Base-by-base conservation (phyloP, 1,139 yeast genomes). In the Suhomyces chickasaworum region DNA sequence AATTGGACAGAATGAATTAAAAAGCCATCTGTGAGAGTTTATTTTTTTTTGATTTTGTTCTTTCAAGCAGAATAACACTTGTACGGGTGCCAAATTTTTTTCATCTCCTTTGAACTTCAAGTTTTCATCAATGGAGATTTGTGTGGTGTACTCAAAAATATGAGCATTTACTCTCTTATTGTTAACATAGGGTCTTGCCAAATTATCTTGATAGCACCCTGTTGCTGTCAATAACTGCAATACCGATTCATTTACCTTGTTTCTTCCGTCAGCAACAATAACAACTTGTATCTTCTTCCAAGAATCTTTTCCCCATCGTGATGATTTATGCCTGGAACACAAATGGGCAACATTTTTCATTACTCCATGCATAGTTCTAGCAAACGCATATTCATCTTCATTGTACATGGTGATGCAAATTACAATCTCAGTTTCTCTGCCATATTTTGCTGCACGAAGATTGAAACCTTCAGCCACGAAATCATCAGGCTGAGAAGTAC, bases 381-480 rank as follows among this genome's bases (percentile, higher is more conserved):
- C 89, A 63, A 93, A 82, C 1, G 95, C 78, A 48, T 77, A 75
- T 62, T 90, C 97, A 64, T 88, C 96, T 68, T 93, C 99, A 62
- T 93, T 93, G 71, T 91, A 93, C 97, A 93, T 90, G 40, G 98
- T 91, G 52, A 93, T 81, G 68, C 97, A 90, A 42, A 91, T 79
- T 37, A 88, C 89, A 42, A 93, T 72, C 66, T 93, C 97, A 18
- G 95, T 91, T 60, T 89, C 96, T 60, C 97, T 80, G 50, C 87
- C 88, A 61, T 82, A 83, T 57, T 86, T 88, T 9, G 89, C 85
- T 18, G 95, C 88, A 58, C 98, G 80, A 45, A 93, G 71, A 1
- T 89, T 83, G 66, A 90, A 93, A 0, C 98, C 98, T 42, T 81
- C 81, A 6, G 71, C 74, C n/a, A 80, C 78, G 61, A 88, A 93